These are phyloP conservation scores for Pichia californica DNA, from an alignment of 805 yeast species.

Conservation along the genomic window DNA sequence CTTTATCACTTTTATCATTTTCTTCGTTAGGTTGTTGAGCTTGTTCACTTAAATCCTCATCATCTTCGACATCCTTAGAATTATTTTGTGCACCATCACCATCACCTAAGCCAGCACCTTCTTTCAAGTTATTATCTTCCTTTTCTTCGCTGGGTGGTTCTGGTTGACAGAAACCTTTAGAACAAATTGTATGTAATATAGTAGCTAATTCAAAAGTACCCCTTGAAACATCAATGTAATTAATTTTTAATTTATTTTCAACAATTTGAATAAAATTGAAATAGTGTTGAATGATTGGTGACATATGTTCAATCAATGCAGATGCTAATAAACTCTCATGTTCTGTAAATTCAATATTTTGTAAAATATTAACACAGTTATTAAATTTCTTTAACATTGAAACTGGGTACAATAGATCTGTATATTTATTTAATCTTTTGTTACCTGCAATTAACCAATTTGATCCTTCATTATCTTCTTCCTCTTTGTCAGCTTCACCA, in stretches of 20 bases:
- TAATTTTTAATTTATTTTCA: conserved; percentile 36
- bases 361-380: conserved; percentile 29
- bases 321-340: conserved; percentile 34
- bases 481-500: conserved; percentile 15
- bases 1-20: conserved; percentile 55
- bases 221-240: conserved; percentile 50
- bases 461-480: conserved; percentile 35
- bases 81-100: conserved; percentile 71
- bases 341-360: conserved; percentile 32
- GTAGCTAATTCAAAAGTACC: conserved; percentile 56
- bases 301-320: conserved; percentile 47
- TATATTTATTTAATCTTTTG: conserved; percentile 34
- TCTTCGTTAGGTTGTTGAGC: conserved; percentile 70
- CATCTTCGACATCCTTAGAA: conserved; percentile 83
- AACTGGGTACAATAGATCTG: conserved; percentile 31
- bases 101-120: conserved; percentile 92
- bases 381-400: conserved; percentile 15
- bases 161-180: conserved; percentile 90
- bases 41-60: conserved; percentile 78
- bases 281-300: conserved; percentile 63
- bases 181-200: conserved; percentile 54
- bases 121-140: conserved; percentile 54
- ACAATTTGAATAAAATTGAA: conserved; percentile 39
- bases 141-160: conserved; percentile 65
- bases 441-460: conserved; percentile 60